Evolutionary conservation across 495 filamentous ascomycete species (phyloP), one percentile per base, ranked within the genome.

Genomic region (Parmelia sp.): DNA sequence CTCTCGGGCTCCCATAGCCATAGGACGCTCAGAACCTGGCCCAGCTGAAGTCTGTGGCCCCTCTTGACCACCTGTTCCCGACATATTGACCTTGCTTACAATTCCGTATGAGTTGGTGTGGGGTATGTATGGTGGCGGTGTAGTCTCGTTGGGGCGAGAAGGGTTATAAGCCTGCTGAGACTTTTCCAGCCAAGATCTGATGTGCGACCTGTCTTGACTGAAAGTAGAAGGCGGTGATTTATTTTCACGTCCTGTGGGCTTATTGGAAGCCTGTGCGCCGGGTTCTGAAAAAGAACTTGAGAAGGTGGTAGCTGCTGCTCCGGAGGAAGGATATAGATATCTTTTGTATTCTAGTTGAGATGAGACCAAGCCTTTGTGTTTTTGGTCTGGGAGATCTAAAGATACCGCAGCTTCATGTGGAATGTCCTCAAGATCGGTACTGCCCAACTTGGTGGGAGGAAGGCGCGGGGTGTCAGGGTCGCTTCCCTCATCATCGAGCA

Each of bases 401-500:
- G 47, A 59, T 42, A n/a, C 47, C 27, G 61, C n/a, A 27, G 49
- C 59, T 17, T 67, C 59, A 3, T 57, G 35, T 29, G 65, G 65
- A 29, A 67, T 57, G 47, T 37, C 44, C 2, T 69, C 45, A 29
- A 57, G 45, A 36, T 68, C 57, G 61, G 44, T 47, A 51, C 47
- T 66, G 58, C 68, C 69, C 42, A 25, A 39, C 44, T 51, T 59
- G 33, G 45, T 62, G 44, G 81, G 77, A 57, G 74, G 77, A 51
- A 82, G 73, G 67, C 78, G 77, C 65, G 84, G 82, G 69, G 81
- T 78, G 70, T 68, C 75, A 56, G 73, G 62, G 40, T 64, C 62
- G 53, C 62, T 64, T 31, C 62, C 62, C 39, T 45, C 29, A 47
- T 58, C 31, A 31, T 51, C 33, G 23, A 44, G 51, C 53, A 33